Evolutionary conservation across 208 protist species (phyloP).

Genomic region (Angomonas ambiguus): DNA sequence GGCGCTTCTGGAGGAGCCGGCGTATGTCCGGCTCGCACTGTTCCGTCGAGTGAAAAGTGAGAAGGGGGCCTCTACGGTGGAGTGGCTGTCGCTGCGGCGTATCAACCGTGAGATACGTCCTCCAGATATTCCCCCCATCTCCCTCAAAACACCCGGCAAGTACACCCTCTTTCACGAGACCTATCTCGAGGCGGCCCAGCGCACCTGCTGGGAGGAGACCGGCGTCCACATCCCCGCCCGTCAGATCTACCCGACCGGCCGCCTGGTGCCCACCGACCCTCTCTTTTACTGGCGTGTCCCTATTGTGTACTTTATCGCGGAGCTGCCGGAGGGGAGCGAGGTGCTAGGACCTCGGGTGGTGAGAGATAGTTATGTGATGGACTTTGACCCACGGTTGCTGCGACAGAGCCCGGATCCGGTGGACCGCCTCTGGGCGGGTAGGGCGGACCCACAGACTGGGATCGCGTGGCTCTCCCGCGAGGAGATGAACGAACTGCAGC

Average conservation of each 20-base stretch:
- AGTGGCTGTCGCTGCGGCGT: conserved; percentile 87
- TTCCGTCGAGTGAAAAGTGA: conserved; percentile 59
- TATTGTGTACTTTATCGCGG: conserved; percentile 85
- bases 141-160: conserved; percentile 88
- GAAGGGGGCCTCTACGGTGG: conserved; percentile 25
- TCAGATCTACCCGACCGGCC: conserved; percentile 62
- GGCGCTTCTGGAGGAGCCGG: conserved; percentile 66
- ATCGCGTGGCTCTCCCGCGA: conserved; percentile 77
- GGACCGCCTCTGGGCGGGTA: conserved; percentile 79
- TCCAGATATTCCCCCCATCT: conserved; percentile 87
- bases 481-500: conserved; percentile 85
- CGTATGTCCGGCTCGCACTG: conserved; percentile 82
- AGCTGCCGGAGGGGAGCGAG: conserved; percentile 75
- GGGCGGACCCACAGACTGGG: conserved; percentile 76
- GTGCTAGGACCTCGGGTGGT: conserved; percentile 78
- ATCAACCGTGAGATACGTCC: conserved; percentile 87
- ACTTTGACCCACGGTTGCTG: conserved; percentile 77
- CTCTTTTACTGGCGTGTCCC: conserved; percentile 86
- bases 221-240: conserved; percentile 73
- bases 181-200: conserved; percentile 84
- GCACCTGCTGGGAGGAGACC: conserved; percentile 88
- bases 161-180: conserved; percentile 87
- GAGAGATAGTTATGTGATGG: conserved; percentile 69
- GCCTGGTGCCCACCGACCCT: conserved; percentile 50
- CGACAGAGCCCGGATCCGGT: conserved; percentile 86